A percentile compares a stretch with the other conserved stretches of the same genome.
Conservation (phyloP, 306 rosid genomes). For the Castanopsis chinensis region DNA sequence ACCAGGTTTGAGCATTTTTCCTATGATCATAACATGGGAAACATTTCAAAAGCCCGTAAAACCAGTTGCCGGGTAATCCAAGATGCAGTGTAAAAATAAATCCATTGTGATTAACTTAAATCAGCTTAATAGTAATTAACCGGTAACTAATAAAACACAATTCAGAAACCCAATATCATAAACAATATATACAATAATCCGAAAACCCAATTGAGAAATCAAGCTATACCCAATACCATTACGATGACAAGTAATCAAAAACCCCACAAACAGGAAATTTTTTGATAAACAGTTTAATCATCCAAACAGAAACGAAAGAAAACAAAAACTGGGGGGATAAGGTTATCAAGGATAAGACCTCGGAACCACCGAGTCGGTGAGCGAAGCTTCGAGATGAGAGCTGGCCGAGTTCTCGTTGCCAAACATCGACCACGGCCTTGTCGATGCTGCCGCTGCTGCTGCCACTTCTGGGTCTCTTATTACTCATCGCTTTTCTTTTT, state of each 20-base stretch:
- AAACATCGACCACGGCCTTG: slow-evolving; percentile 57
- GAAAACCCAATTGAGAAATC: neutral
- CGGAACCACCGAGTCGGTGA: slow-evolving; percentile 64
- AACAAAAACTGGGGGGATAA: neutral
- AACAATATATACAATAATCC: neutral
- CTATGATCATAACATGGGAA: too few relatives aligned
- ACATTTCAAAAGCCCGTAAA: too few relatives aligned
- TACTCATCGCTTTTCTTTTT: slow-evolving; percentile 32
- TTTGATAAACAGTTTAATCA: neutral
- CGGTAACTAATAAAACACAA: neutral
- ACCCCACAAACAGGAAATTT: neutral
- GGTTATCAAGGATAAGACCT: slow-evolving; percentile 39
- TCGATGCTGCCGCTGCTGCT: slow-evolving; percentile 20
- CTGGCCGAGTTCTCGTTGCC: slow-evolving; percentile 72
- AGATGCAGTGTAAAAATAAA: too few relatives aligned
- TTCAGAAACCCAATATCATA: neutral
- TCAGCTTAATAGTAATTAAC: too few relatives aligned
- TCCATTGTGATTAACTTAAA: too few relatives aligned
- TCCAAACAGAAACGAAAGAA: neutral
- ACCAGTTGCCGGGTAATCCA: too few relatives aligned
- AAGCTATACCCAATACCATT: neutral
- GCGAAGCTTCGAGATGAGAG: slow-evolving; percentile 64
- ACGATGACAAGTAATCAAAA: neutral
- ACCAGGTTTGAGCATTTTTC: neutral
- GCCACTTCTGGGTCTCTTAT: slow-evolving; percentile 39